Conservation (phyloP, 1,284 basidiomycete genomes). For the Xanthoconium separans region DNA sequence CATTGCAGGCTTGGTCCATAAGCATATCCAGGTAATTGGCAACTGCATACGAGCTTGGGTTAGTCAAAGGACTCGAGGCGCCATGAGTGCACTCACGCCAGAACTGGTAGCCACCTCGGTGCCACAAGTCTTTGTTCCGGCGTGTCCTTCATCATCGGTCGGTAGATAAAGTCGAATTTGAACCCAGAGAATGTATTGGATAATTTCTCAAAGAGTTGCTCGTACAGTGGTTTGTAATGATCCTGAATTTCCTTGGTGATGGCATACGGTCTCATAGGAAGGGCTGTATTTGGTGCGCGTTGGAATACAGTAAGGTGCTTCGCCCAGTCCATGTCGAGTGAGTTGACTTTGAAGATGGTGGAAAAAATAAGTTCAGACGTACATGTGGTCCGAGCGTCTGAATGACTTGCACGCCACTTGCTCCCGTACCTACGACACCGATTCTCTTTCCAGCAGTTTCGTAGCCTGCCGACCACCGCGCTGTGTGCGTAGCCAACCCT, state of each 20-base stretch:
- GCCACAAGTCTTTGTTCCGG: not conserved
- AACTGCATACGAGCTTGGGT: not conserved
- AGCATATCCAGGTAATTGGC: conserved; percentile 7
- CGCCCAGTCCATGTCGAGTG: too few relatives aligned
- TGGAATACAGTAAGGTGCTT: not conserved
- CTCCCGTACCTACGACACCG: conserved; percentile 13
- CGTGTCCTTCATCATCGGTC: not conserved
- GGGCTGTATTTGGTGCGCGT: not conserved
- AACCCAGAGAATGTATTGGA: too few relatives aligned
- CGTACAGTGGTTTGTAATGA: not conserved
- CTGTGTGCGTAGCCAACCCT: conserved; percentile 4
- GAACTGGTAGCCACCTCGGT: not conserved
- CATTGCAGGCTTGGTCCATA: not conserved
- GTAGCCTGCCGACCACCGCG: conserved; percentile 6
- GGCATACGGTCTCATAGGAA: not conserved
- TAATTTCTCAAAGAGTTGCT: not conserved
- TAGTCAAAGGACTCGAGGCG: not conserved
- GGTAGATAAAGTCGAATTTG: too few relatives aligned
- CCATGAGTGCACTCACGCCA: not conserved
- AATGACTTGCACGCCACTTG: conserved; percentile 14
- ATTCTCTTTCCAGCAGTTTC: conserved; percentile 12
- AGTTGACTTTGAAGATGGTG: not conserved
- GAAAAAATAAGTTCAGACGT: not conserved
- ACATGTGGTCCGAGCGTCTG: conserved; percentile 13
- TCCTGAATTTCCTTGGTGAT: not conserved